Evolutionary conservation across 2,329 filamentous ascomycete genomes (phyloP).

Genomic region (Aspergillus eucalypticola): DNA sequence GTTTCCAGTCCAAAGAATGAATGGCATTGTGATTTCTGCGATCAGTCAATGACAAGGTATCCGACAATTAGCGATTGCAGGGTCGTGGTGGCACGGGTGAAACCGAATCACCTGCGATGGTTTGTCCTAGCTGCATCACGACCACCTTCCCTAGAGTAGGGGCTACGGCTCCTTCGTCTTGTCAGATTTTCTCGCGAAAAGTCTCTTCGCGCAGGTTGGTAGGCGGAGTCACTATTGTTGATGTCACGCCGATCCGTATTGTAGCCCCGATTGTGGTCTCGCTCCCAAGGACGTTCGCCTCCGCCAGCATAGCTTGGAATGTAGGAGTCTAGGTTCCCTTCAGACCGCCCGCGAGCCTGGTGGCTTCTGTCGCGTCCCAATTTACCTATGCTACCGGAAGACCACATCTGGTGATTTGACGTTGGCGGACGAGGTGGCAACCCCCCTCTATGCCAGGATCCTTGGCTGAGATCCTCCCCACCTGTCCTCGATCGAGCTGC

Average conservation of each 20-base stretch:
- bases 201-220: conserved; percentile 27
- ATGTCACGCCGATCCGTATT: conserved; percentile 28
- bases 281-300: conserved; percentile 28
- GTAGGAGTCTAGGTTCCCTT: conserved; percentile 39
- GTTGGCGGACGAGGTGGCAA: conserved; percentile 42
- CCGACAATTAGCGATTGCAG: background rate
- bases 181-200: conserved; percentile 29
- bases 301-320: conserved; percentile 36
- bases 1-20: no score
- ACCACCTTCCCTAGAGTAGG: conserved; percentile 28
- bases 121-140: conserved; percentile 24
- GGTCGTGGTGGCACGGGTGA: background rate
- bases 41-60: background rate
- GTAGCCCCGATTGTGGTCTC: conserved; percentile 20
- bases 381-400: conserved; percentile 27
- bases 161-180: conserved; percentile 40
- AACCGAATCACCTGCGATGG: conserved; percentile 26
- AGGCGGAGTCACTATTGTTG: conserved; percentile 17
- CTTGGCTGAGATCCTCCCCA: conserved; percentile 25
- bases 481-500: conserved; percentile 21
- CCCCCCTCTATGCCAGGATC: conserved; percentile 30
- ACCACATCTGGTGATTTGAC: conserved; percentile 33
- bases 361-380: conserved; percentile 34
- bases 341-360: conserved; percentile 24
- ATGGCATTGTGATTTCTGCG: background rate